A percentile compares a stretch with the other conserved stretches of the same genome.
Conservation (phyloP, 352 stramenopile genomes). For the Pythium brassicae region DNA sequence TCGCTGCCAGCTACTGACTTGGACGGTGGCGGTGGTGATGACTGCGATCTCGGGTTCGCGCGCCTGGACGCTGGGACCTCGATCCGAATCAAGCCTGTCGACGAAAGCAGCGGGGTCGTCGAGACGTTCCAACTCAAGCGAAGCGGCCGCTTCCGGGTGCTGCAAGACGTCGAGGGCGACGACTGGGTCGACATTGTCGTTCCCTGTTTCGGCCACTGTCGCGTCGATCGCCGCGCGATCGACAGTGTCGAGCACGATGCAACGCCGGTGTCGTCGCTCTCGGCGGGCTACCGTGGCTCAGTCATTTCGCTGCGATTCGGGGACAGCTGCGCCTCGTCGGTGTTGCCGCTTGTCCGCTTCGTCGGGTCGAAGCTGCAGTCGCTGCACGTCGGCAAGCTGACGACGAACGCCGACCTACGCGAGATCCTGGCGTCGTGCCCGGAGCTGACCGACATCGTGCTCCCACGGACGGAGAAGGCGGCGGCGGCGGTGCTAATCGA, state of each 20-base stretch:
- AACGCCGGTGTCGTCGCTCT: background rate
- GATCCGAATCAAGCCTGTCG: background rate
- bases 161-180: background rate
- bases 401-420: background rate
- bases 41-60: background rate
- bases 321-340: background rate
- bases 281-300: background rate
- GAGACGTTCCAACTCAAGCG: background rate
- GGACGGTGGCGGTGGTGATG: background rate
- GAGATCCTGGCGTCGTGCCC: background rate
- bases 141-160: conserved; percentile 3
- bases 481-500: background rate
- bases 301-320: background rate
- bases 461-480: background rate
- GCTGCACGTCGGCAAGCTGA: background rate
- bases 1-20: background rate
- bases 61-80: background rate
- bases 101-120: background rate
- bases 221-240: background rate
- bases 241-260: background rate
- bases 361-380: conserved; percentile 1
- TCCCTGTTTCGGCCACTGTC: background rate
- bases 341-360: background rate
- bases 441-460: background rate
- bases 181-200: conserved; percentile 2